Percentiles rank a stretch among this genome's conserved stretches.
These are phyloP conservation scores for Aspergillus homomorphus DNA, from an alignment of 495 filamentous ascomycete genomes.

Conservation along the genomic window DNA sequence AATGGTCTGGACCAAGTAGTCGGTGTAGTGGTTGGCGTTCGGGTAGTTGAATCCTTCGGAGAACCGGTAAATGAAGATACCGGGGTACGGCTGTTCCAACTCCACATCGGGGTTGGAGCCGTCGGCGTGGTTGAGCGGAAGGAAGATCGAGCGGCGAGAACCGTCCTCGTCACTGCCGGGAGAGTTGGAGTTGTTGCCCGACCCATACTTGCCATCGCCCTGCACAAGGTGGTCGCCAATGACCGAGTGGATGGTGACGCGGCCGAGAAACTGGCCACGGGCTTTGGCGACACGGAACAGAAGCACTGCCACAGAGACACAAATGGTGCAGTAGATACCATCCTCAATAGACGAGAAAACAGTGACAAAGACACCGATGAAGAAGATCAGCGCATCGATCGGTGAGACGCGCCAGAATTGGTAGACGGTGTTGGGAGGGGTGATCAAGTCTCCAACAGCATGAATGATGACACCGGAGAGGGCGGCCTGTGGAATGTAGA, in stretches of 20 bases:
- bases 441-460: conserved; percentile 93
- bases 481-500: conserved; percentile 82
- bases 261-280: conserved; percentile 81
- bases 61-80: conserved; percentile 97
- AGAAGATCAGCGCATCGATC: conserved; percentile 88
- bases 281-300: conserved; percentile 84
- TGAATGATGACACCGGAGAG: conserved; percentile 97
- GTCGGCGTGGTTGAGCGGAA: conserved; percentile 85
- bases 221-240: conserved; percentile 79
- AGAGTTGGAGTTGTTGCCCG: conserved; percentile 38
- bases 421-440: conserved; percentile 88
- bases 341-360: conserved; percentile 85
- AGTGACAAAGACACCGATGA: conserved; percentile 87
- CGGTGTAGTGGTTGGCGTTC: conserved; percentile 88
- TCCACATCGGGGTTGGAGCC: conserved; percentile 87
- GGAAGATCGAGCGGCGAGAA: conserved; percentile 68
- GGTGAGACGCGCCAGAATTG: conserved; percentile 95
- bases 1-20: conserved; percentile 70
- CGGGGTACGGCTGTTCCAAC: conserved; percentile 77
- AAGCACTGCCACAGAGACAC: conserved; percentile 70
- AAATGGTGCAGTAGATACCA: conserved; percentile 87
- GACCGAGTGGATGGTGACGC: conserved; percentile 85
- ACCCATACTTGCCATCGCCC: conserved; percentile 54
- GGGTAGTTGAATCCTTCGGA: conserved; percentile 96
- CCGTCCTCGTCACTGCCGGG: conserved; percentile 29